Evolutionary conservation across 2,329 filamentous ascomycete species (phyloP), one percentile per base, ranked within the genome.

Genomic region (Fonsecaea pedrosoi): DNA sequence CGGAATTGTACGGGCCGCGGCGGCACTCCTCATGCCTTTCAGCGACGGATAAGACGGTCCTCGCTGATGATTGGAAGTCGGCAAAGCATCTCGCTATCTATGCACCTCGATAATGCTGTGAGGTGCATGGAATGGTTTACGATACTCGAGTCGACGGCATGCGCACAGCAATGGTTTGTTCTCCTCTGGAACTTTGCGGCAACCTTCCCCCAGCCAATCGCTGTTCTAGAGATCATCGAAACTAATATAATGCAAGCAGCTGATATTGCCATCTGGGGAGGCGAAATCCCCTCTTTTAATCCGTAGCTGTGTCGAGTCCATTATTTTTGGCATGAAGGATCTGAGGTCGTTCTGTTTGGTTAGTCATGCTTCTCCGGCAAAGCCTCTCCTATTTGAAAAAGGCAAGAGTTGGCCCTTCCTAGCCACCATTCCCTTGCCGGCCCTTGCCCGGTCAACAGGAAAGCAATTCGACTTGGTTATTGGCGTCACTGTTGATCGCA

Each of bases 271-370:
- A 13, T 7, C 45, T 13, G 30, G 25, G 10, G 45, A 50, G 45
- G 9, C 3, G 25, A 50, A 8, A 48, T 35, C 40, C 57, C 25
- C 40, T 21, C 30, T 32, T 30, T 4, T 32, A 13, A 15, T 21
- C 12, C 21, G 40, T 30, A 25, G 34, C 32, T 60, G 13, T 21
- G 18, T 34, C 32, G 25, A 50, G 42, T 13, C 12, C 42, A 35
- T 60, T 60, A 50, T 50, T 50, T 60, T 60, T 60, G 57, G 42
- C 42, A 60, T 53, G 18, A 50, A 50, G 45, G 45, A 50, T 50
- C 25, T 12, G 21, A 21, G 25, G 18, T 50, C 25, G 30, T 25
- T 48, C 3, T 50, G 45, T 15, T 50, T 8, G 45, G 25, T 30
- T 30, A 30, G 45, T 18, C 9, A 25, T 18, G 45, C 21, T 5